Base-by-base conservation (phyloP, 148 eudicot genomes). In the Dysphania ambrosioides region DNA sequence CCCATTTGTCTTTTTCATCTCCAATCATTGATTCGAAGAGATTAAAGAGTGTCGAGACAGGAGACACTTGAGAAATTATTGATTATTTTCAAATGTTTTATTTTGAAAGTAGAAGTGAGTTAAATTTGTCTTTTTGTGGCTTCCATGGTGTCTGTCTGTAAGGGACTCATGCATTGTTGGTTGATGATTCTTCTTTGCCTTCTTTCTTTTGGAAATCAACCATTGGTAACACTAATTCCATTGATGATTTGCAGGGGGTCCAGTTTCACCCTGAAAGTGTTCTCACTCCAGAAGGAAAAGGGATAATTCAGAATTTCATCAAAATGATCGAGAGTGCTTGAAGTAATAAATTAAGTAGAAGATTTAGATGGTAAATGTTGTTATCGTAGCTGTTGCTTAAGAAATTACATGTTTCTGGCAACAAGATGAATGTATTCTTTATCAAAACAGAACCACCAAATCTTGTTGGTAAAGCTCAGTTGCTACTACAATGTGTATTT, bases 181-280 rank as follows among this genome's bases (percentile, higher is more conserved):
- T n/a, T n/a, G n/a, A n/a, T n/a, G n/a, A n/a, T n/a, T n/a, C n/a
- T n/a, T n/a, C 29, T 30, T 2, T 27, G 15, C 29, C 42, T 41
- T 15, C 24, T 47, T 66, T 44, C 21, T 64, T 64, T 21, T 26
- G 6, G 21, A 6, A 24, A 38, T 23, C 4, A 58, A 12, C 5
- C 5, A 35, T 21, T 21, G 19, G 11, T 42, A 51, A 63, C 11
- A 1, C 71, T 49, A 44, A 57, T 59, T 36, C 18, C 49, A 23
- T 35, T 13, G 18, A 9, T 67, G 35, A 74, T 77, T 70, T 81
- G 75, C 88, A 95, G 98, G 98, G 98, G 30, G 98, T 95, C 21
- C 98, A 95, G 73, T 95, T 95, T 83, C 98, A 95, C 82, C 98
- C 98, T 2, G 98, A 95, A 82, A 95, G 97, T 84, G 87, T 95